Evolutionary conservation across 1,139 yeast genomes (phyloP).

Genomic region (Nakaseomyces kungkrabaensis): DNA sequence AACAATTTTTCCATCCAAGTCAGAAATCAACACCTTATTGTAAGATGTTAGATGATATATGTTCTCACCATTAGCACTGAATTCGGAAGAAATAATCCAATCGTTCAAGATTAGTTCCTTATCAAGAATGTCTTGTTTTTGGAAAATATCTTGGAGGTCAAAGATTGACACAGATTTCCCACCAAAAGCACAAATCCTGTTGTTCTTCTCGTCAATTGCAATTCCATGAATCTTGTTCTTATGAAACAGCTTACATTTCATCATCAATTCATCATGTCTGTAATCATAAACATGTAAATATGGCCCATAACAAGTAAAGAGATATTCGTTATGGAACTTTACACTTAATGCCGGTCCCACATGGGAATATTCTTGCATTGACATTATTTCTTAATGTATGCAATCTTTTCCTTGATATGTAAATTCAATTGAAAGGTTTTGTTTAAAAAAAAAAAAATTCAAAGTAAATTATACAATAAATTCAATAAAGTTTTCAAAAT

Average conservation of each 20-base stretch:
- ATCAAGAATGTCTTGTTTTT: constrained; percentile 12
- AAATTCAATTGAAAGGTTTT: background rate
- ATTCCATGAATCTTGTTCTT: constrained; percentile 78
- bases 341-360: constrained; percentile 70
- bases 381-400: background rate
- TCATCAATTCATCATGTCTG: constrained; percentile 33
- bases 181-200: constrained; percentile 50
- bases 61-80: constrained; percentile 33
- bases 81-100: constrained; percentile 64
- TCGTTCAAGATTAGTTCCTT: constrained; percentile 52
- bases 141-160: constrained; percentile 27
- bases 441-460: background rate
- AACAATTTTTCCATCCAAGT: constrained; percentile 27
- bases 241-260: constrained; percentile 42
- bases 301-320: constrained; percentile 69
- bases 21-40: constrained; percentile 51
- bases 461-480: background rate
- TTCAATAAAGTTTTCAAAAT: no score
- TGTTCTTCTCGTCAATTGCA: constrained; percentile 30
- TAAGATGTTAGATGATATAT: constrained; percentile 67
- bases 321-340: constrained; percentile 32
- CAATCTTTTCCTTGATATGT: background rate
- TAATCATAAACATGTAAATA: constrained; percentile 45
- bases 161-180: constrained; percentile 53
- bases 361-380: constrained; percentile 52